Conservation (phyloP, 805 yeast genomes). For the Yueomyces sinensis region DNA sequence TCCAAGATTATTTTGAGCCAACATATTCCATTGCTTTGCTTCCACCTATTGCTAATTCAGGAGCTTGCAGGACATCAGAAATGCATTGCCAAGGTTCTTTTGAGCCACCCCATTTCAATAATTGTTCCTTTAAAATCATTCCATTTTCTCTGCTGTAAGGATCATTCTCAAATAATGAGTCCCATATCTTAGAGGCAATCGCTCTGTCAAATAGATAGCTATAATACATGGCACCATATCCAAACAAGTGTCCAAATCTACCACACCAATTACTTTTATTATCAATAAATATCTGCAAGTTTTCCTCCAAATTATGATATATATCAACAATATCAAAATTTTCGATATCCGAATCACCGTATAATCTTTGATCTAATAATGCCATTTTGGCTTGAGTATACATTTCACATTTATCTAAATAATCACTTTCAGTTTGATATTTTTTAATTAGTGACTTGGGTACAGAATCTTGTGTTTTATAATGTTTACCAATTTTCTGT, state of each 20-base stretch:
- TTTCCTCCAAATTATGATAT: conserved; percentile 53
- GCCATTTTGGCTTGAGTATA: conserved; percentile 88
- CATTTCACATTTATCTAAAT: conserved; percentile 56
- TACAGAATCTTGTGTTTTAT: conserved; percentile 45
- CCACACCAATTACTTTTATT: conserved; percentile 79
- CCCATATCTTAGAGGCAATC: conserved; percentile 79
- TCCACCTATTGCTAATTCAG: conserved; percentile 52
- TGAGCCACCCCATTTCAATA: conserved; percentile 89
- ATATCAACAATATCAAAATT: conserved; percentile 45
- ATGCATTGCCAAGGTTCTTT: conserved; percentile 79
- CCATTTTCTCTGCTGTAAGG: conserved; percentile 71
- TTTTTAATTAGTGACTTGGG: conserved; percentile 36
- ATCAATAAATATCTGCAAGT: conserved; percentile 53
- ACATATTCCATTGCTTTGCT: conserved; percentile 51
- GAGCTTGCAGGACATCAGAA: conserved; percentile 61
- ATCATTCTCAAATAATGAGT: conserved; percentile 49
- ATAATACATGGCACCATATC: conserved; percentile 90
- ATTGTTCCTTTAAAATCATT: conserved; percentile 50
- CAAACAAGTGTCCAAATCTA: conserved; percentile 81
- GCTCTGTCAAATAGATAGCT: conserved; percentile 87
- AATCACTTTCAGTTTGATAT: conserved; percentile 37
- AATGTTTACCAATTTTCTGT: conserved; percentile 56
- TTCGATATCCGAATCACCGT: conserved; percentile 21
- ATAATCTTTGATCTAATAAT: conserved; percentile 69
- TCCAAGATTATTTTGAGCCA: conserved; percentile 23